phyloP scores from a whole-genome alignment of 2,329 filamentous ascomycete genomes.

The Xylariaceae sp. region DNA sequence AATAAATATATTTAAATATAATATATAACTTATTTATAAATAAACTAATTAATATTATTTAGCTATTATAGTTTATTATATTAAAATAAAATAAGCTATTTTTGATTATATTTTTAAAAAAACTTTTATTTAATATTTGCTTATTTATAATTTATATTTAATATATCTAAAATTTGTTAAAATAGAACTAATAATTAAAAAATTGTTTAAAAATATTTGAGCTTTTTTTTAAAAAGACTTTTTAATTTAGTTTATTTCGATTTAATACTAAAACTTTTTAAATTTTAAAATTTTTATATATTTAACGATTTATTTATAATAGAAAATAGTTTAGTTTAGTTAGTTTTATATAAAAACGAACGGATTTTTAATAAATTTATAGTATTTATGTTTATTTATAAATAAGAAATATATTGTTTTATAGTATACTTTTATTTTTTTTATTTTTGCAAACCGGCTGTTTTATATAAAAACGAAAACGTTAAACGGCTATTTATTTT shows the following conservation, averaged over 20 bases:
- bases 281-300: neutral
- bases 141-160: neutral
- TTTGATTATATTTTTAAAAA: neutral
- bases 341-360: neutral
- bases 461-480: neutral
- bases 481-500: neutral
- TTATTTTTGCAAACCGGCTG: neutral
- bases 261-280: neutral
- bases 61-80: neutral
- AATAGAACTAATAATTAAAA: neutral
- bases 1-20: neutral
- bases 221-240: neutral
- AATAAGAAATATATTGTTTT: neutral
- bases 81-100: neutral
- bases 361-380: neutral
- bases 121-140: neutral
- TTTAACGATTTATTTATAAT: neutral
- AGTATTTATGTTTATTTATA: neutral
- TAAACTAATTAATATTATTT: neutral
- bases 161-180: neutral
- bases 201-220: neutral
- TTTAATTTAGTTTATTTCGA: neutral
- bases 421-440: neutral
- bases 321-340: neutral
- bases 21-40: neutral